phyloP scores from a whole-genome alignment of 129 eudicot genomes.

The Centaurea solstitialis region DNA sequence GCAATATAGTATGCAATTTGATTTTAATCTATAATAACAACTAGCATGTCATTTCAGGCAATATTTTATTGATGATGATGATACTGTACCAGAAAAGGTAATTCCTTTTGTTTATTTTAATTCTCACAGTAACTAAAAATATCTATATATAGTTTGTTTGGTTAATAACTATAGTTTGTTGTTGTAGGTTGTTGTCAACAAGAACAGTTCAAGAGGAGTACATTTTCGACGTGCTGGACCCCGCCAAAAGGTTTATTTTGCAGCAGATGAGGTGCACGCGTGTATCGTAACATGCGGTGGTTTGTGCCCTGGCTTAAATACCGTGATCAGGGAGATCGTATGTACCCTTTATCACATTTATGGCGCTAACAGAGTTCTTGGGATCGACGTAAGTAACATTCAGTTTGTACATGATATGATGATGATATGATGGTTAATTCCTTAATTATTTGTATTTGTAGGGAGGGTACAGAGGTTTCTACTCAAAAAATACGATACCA shows the following conservation, averaged over 20 bases:
- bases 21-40: constrained; percentile 10
- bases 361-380: constrained; percentile 74
- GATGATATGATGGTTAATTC: not conserved
- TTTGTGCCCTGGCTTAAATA: constrained; percentile 89
- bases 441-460: constrained; percentile 16
- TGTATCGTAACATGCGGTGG: constrained; percentile 94
- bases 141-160: not conserved
- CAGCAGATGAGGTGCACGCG: constrained; percentile 77
- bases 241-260: constrained; percentile 77
- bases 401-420: not conserved
- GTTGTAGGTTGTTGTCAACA: constrained; percentile 71
- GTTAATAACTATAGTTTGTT: not conserved
- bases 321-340: constrained; percentile 89
- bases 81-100: constrained; percentile 85
- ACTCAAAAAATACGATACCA: constrained; percentile 65
- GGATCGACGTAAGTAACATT: constrained; percentile 68
- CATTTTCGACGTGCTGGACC: constrained; percentile 98
- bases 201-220: constrained; percentile 71
- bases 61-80: constrained; percentile 76
- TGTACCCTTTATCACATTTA: constrained; percentile 84
- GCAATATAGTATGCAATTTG: no score
- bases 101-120: not conserved
- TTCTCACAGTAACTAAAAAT: not conserved
- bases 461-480: constrained; percentile 97
- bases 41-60: constrained; percentile 63